These are phyloP conservation scores for Fusarium compactum DNA, from an alignment of 2,329 filamentous ascomycete genomes.

Conservation along the genomic window DNA sequence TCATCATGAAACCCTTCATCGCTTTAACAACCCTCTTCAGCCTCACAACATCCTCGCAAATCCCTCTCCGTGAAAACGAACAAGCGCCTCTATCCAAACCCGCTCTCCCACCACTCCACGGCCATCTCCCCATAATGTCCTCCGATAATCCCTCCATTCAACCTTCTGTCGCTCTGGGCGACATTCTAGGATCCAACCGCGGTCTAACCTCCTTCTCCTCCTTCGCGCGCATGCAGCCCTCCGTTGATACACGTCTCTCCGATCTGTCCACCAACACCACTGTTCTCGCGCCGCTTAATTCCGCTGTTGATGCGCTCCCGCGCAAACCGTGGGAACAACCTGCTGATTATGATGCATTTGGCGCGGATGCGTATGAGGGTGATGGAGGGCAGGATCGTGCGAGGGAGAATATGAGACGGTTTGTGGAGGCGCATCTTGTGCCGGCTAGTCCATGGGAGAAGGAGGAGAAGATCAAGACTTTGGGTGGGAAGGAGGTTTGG, in stretches of 20 bases:
- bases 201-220: slow-evolving; percentile 87
- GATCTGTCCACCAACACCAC: slow-evolving; percentile 78
- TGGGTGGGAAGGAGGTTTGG: slow-evolving; percentile 76
- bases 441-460: slow-evolving; percentile 80
- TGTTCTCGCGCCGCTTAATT: slow-evolving; percentile 88
- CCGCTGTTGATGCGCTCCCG: slow-evolving; percentile 79
- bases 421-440: slow-evolving; percentile 89
- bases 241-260: slow-evolving; percentile 76
- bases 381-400: slow-evolving; percentile 80
- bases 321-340: slow-evolving; percentile 89
- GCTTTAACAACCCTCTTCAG: slow-evolving; percentile 30
- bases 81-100: slow-evolving; percentile 2
- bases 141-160: slow-evolving; percentile 48
- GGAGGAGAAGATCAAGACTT: slow-evolving; percentile 72
- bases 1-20: slow-evolving; percentile 41
- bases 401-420: slow-evolving; percentile 78
- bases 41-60: slow-evolving; percentile 22
- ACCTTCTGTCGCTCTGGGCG: slow-evolving; percentile 77
- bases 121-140: slow-evolving; percentile 47
- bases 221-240: slow-evolving; percentile 79
- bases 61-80: slow-evolving; percentile 18
- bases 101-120: slow-evolving; percentile 28
- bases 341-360: slow-evolving; percentile 75
- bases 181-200: slow-evolving; percentile 84
- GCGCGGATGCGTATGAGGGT: slow-evolving; percentile 80